Evolutionary conservation across 2,329 filamentous ascomycete species (phyloP).

Genomic region (Neoscytalidium dimidiatum): DNA sequence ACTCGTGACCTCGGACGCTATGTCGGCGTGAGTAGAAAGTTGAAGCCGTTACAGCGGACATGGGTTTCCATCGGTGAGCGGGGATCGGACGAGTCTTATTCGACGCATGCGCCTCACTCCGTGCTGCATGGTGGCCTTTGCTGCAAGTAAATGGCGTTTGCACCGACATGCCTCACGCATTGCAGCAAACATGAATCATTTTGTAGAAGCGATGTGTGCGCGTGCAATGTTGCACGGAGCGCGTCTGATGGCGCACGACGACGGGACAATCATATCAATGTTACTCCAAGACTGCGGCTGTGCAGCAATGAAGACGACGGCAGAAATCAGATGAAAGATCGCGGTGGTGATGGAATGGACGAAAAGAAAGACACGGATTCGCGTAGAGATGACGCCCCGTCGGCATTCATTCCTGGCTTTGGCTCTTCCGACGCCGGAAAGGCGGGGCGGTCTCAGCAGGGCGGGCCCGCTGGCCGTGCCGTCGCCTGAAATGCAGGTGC

Average conservation of each 20-base stretch:
- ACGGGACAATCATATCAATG: background rate
- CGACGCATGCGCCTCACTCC: background rate
- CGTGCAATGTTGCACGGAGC: background rate
- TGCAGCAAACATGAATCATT: background rate
- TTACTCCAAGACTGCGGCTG: background rate
- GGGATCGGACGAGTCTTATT: background rate
- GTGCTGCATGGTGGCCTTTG: background rate
- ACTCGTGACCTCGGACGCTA: background rate
- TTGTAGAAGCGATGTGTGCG: background rate
- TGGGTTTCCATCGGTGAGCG: background rate
- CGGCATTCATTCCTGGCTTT: background rate
- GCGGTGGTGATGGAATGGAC: background rate
- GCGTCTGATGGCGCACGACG: background rate
- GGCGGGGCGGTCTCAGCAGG: background rate
- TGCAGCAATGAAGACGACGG: background rate
- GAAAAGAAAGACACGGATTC: background rate
- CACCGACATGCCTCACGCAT: background rate
- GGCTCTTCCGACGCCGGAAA: conserved; percentile 1
- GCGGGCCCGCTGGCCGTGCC: background rate
- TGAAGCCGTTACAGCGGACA: background rate
- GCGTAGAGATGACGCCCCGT: background rate
- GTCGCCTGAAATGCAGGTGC: conserved; percentile 11
- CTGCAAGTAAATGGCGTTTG: background rate
- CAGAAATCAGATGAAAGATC: background rate
- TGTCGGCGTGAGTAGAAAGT: background rate